Evolutionary conservation across 2,329 filamentous ascomycete species (phyloP).

Genomic region (Chalaropsis ovoidea): DNA sequence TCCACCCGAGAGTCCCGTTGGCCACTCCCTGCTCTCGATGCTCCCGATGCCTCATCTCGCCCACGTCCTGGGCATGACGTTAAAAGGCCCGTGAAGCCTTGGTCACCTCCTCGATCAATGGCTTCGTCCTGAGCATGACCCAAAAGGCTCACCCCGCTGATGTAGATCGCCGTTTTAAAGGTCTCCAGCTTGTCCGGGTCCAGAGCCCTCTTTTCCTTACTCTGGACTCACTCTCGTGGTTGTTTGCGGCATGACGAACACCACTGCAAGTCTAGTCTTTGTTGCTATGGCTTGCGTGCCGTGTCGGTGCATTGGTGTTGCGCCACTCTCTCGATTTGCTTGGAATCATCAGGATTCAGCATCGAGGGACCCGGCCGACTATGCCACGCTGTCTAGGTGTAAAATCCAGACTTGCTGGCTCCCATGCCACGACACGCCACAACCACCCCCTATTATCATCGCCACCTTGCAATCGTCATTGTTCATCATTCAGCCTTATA

Average conservation of each 20-base stretch:
- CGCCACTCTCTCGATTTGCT: background rate
- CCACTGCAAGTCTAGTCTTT: background rate
- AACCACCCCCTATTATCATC: background rate
- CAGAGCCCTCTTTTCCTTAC: constrained; percentile 1
- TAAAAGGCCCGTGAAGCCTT: constrained; percentile 32
- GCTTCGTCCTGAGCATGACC: constrained; percentile 20
- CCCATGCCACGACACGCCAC: background rate
- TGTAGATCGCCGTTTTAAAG: constrained; percentile 21
- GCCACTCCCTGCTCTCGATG: background rate
- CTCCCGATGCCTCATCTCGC: background rate
- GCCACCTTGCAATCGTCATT: background rate
- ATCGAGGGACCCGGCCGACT: background rate
- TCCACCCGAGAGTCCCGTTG: background rate
- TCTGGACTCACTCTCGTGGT: background rate
- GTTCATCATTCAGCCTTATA: background rate
- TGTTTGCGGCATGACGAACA: constrained; percentile 15
- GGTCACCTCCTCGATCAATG: background rate
- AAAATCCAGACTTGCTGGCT: background rate
- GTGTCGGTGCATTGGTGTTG: background rate
- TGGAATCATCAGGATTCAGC: too few species aligned
- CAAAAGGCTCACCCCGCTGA: constrained; percentile 17
- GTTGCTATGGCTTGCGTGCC: background rate
- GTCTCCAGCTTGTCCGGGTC: constrained; percentile 19
- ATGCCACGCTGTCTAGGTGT: background rate
- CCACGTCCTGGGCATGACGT: constrained; percentile 36